A percentile compares a stretch with the other conserved stretches of the same genome.
phyloP scores from a whole-genome alignment of 495 filamentous ascomycete genomes.

The Aspergillus kassunensis region DNA sequence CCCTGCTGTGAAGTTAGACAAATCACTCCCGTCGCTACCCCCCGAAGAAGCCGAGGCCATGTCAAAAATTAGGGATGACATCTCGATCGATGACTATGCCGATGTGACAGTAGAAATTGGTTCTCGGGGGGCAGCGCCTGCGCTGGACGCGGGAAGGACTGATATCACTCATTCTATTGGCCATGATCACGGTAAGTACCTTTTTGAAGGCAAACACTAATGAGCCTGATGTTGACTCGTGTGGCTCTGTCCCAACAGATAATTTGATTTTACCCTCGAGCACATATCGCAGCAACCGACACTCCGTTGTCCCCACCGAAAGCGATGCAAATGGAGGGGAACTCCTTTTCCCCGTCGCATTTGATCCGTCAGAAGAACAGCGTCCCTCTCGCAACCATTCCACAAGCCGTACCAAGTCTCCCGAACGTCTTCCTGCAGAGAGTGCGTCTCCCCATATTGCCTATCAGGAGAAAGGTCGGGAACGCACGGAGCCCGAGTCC shows the following conservation, averaged over 20 bases:
- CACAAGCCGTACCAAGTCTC: slow-evolving; percentile 15
- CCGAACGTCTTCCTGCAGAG: slow-evolving; percentile 24
- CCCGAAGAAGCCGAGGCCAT: slow-evolving; percentile 60
- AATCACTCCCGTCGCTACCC: slow-evolving; percentile 88
- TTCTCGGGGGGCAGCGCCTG: slow-evolving; percentile 53
- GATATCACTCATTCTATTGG: slow-evolving; percentile 9
- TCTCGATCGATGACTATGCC: slow-evolving; percentile 55
- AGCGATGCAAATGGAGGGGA: slow-evolving; percentile 63
- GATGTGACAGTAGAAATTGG: slow-evolving; percentile 72
- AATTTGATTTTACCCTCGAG: slow-evolving; percentile 67
- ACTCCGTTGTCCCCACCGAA: slow-evolving; percentile 56
- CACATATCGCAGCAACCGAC: slow-evolving; percentile 74
- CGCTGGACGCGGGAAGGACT: slow-evolving; percentile 24
- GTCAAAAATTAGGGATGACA: slow-evolving; percentile 63
- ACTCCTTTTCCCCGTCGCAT: slow-evolving; percentile 85
- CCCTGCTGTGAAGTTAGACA: slow-evolving; percentile 72
- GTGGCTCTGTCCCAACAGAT: slow-evolving; percentile 26
- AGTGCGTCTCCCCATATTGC: slow-evolving; percentile 77
- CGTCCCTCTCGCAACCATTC: slow-evolving; percentile 42
- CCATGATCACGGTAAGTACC: slow-evolving; percentile 23
- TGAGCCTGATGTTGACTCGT: background rate
- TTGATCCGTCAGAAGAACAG: slow-evolving; percentile 74
- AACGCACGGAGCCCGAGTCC: slow-evolving; percentile 41
- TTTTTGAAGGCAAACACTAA: background rate
- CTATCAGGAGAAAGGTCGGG: slow-evolving; percentile 80